Percentiles rank a stretch among this genome's conserved stretches.
Conservation (phyloP, 345 rosid species). For the Raphanus raphanistrum region DNA sequence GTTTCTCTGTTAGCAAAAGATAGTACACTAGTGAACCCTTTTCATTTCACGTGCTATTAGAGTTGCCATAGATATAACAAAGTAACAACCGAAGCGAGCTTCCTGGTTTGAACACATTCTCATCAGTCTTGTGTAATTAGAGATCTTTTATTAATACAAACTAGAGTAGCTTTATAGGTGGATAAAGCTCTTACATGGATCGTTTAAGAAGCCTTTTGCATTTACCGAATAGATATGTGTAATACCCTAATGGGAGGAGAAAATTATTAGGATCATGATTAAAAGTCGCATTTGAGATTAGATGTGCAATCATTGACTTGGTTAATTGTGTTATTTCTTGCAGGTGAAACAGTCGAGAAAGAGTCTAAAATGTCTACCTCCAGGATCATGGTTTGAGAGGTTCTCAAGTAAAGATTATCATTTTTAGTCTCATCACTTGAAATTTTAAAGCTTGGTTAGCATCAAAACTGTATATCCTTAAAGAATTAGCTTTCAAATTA, state of each 20-base stretch:
- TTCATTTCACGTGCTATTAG: background rate
- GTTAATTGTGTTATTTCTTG: background rate
- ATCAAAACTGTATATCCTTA: background rate
- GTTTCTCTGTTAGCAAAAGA: background rate
- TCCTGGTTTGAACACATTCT: background rate
- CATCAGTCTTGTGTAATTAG: background rate
- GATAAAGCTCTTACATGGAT: background rate
- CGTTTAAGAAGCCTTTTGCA: background rate
- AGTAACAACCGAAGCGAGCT: background rate
- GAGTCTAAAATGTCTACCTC: constrained; percentile 27
- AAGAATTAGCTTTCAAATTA: background rate
- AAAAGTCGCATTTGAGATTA: background rate
- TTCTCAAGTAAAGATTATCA: background rate
- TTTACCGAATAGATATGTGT: background rate
- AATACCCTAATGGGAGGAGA: background rate
- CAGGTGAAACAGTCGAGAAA: constrained; percentile 20
- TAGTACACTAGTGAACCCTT: background rate
- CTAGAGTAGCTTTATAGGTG: background rate
- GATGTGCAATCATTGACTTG: background rate
- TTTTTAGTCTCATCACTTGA: background rate
- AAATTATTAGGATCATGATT: background rate
- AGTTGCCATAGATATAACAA: background rate
- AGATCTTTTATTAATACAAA: background rate
- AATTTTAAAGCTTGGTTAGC: background rate
- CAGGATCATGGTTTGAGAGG: constrained; percentile 29